phyloP scores from a whole-genome alignment of 192 early-diverging fungal genomes.

The Cetraspora pellucida region DNA sequence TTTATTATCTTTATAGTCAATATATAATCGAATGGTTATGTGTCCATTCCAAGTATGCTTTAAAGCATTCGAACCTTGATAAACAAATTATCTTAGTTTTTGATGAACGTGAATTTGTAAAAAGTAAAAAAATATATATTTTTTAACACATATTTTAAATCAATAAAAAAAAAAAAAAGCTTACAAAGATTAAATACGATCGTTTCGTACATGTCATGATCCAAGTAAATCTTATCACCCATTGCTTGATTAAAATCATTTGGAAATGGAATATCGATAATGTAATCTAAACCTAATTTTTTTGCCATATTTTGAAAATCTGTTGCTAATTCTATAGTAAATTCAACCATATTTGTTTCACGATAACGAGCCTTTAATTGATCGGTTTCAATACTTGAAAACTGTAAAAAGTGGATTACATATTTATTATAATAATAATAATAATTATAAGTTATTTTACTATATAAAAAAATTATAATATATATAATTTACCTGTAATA shows the following conservation, averaged over 20 bases:
- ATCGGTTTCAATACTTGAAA: slow-evolving; percentile 13
- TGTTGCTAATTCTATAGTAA: slow-evolving; percentile 52
- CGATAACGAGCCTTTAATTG: slow-evolving; percentile 43
- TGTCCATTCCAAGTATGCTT: slow-evolving; percentile 55
- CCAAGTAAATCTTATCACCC: background rate
- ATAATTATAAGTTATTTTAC: too few relatives aligned
- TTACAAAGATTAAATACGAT: slow-evolving; percentile 30
- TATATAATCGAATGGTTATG: slow-evolving; percentile 53
- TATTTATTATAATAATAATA: too few relatives aligned
- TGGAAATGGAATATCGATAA: slow-evolving; percentile 35
- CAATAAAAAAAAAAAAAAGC: background rate
- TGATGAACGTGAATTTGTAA: too few relatives aligned
- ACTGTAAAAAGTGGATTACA: too few relatives aligned
- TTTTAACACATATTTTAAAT: too few relatives aligned
- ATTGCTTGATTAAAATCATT: background rate
- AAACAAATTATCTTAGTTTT: too few relatives aligned
- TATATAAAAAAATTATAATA: too few relatives aligned
- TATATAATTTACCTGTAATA: slow-evolving; percentile 45
- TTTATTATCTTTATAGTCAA: slow-evolving; percentile 41
- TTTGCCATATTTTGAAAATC: slow-evolving; percentile 49
- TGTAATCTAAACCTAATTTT: slow-evolving; percentile 44
- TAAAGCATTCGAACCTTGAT: slow-evolving; percentile 43
- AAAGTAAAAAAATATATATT: background rate
- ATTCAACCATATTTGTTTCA: slow-evolving; percentile 49
- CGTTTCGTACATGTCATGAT: slow-evolving; percentile 22